These are phyloP conservation scores for Massarina eburnea DNA, from an alignment of 2,329 filamentous ascomycete species.

Conservation along the genomic window DNA sequence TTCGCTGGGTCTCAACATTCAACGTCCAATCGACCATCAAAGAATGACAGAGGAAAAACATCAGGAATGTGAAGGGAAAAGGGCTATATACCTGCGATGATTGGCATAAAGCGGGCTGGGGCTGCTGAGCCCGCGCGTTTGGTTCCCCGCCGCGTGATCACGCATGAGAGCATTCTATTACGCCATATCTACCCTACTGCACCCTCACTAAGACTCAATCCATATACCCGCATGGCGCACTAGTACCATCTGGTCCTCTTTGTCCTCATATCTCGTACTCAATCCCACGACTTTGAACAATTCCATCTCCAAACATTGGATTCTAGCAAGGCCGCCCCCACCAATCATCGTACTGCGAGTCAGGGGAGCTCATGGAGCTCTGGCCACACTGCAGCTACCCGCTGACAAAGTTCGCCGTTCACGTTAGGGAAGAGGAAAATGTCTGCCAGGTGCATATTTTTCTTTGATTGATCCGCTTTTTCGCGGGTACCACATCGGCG, in stretches of 20 bases:
- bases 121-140: not conserved
- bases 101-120: not conserved
- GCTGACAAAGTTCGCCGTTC: no score
- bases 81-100: not conserved
- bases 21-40: not conserved
- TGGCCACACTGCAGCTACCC: slow-evolving; percentile 12
- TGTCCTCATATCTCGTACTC: not conserved
- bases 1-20: not conserved
- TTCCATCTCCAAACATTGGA: no score
- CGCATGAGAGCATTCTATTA: not conserved
- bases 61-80: not conserved
- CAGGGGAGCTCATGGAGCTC: slow-evolving; percentile 6
- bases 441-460: slow-evolving; percentile 1
- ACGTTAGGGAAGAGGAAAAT: no score
- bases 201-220: not conserved
- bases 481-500: not conserved
- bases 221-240: not conserved
- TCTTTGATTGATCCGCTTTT: slow-evolving; percentile 10
- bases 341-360: not conserved
- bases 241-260: not conserved
- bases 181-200: not conserved
- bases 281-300: not conserved
- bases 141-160: slow-evolving; percentile 3
- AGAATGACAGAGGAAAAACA: not conserved
- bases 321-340: not conserved